phyloP scores from a whole-genome alignment of 768 basidiomycete genomes.

The Lentinula aciculospora region DNA sequence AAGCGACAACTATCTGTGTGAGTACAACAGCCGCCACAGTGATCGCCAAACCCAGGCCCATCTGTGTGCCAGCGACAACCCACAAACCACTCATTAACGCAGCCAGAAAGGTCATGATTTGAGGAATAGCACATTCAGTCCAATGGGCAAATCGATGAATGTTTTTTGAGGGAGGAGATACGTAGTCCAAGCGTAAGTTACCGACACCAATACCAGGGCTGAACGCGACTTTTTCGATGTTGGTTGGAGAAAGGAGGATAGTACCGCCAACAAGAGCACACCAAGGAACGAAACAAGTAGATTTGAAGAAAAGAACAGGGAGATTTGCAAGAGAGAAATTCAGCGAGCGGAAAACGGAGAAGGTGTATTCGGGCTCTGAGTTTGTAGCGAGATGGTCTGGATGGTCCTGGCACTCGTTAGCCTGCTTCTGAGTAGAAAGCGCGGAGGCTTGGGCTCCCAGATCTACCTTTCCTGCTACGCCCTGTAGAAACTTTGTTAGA shows the following conservation, averaged over 20 bases:
- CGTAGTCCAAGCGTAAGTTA: slow-evolving; percentile 11
- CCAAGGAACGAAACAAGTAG: slow-evolving; percentile 38
- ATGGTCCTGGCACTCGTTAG: slow-evolving; percentile 22
- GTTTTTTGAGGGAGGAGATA: slow-evolving; percentile 16
- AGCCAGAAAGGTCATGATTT: slow-evolving; percentile 29
- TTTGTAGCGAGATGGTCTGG: slow-evolving; percentile 7
- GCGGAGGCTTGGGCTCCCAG: not conserved
- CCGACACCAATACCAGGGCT: slow-evolving; percentile 16
- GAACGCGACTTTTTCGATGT: slow-evolving; percentile 32
- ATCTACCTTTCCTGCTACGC: not conserved
- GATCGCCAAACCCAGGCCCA: slow-evolving; percentile 7
- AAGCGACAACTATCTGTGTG: slow-evolving; percentile 25
- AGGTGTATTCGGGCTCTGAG: slow-evolving; percentile 7
- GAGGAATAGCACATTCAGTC: slow-evolving; percentile 31
- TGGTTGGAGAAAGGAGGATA: slow-evolving; percentile 30
- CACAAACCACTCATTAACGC: slow-evolving; percentile 23
- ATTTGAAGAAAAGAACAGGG: slow-evolving; percentile 16
- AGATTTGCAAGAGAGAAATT: slow-evolving; percentile 11
- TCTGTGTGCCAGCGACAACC: not conserved
- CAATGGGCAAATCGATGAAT: slow-evolving; percentile 37
- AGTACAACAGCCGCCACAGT: slow-evolving; percentile 20
- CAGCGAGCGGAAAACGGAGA: slow-evolving; percentile 8
- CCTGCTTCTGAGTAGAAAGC: slow-evolving; percentile 17
- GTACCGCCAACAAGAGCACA: slow-evolving; percentile 36
- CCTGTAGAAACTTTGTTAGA: not conserved